These are phyloP conservation scores for Boletus sensibilis DNA, from an alignment of 768 basidiomycete species.

Conservation along the genomic window DNA sequence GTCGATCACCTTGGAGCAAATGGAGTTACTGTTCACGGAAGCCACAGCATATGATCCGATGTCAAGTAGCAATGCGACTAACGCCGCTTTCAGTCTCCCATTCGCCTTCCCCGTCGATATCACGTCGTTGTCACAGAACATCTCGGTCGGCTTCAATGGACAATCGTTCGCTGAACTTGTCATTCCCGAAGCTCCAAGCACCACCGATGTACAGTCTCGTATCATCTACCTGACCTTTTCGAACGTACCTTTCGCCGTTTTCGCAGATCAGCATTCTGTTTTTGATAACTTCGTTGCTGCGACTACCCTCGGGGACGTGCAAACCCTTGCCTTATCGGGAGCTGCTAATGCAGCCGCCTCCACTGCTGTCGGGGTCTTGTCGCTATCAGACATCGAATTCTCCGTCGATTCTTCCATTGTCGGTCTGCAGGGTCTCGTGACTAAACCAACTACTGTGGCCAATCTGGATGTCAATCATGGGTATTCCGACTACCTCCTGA, in stretches of 20 bases:
- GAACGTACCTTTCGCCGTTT: constrained; percentile 58
- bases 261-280: constrained; percentile 43
- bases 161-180: constrained; percentile 57
- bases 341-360: constrained; percentile 53
- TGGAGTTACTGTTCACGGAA: constrained; percentile 57
- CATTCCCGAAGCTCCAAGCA: constrained; percentile 55
- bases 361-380: constrained; percentile 65
- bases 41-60: constrained; percentile 55
- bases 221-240: constrained; percentile 61
- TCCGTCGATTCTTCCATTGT: constrained; percentile 55
- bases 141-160: constrained; percentile 51
- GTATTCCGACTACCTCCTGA: constrained; percentile 63
- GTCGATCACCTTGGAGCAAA: constrained; percentile 57
- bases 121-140: constrained; percentile 55
- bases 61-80: constrained; percentile 58
- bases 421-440: constrained; percentile 63
- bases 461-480: constrained; percentile 68
- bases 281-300: constrained; percentile 64
- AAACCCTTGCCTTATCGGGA: constrained; percentile 54
- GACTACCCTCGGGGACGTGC: constrained; percentile 48
- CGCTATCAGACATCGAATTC: constrained; percentile 56
- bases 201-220: constrained; percentile 60
- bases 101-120: constrained; percentile 73
- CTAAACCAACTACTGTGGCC: constrained; percentile 54
- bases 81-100: constrained; percentile 64